phyloP scores from a whole-genome alignment of 1,139 yeast genomes.

The Pichia sp. region DNA sequence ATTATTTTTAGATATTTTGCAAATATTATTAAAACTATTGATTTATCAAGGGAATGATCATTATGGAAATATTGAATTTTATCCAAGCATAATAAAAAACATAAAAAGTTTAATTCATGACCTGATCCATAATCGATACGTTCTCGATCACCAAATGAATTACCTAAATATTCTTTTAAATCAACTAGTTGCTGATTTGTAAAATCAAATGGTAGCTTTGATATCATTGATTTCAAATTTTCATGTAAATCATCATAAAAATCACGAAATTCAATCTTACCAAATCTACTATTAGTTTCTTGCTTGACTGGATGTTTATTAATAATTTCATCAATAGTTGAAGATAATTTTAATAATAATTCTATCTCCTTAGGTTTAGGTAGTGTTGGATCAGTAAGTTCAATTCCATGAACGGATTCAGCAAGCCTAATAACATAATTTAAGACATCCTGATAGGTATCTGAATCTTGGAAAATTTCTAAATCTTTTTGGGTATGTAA shows the following conservation, averaged over 20 bases:
- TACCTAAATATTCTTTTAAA: conserved; percentile 20
- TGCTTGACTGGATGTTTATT: conserved; percentile 58
- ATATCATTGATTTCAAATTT: conserved; percentile 25
- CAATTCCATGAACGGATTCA: conserved; percentile 57
- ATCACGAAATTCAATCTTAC: conserved; percentile 81
- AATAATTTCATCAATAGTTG: conserved; percentile 40
- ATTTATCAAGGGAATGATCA: conserved; percentile 31
- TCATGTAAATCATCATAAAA: conserved; percentile 69
- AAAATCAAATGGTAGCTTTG: conserved; percentile 9
- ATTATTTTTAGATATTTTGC: conserved; percentile 48
- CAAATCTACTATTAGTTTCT: conserved; percentile 75
- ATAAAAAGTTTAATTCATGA: conserved; percentile 83
- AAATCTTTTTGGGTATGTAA: conserved; percentile 59
- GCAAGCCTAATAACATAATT: conserved; percentile 57
- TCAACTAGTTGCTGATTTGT: conserved; percentile 19
- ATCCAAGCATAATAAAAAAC: conserved; percentile 47
- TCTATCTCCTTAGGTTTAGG: conserved; percentile 29
- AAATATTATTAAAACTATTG: conserved; percentile 59
- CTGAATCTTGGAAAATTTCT: conserved; percentile 51
- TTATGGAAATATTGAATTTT: conserved; percentile 19
- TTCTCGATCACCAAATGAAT: conserved; percentile 73
- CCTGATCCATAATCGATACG: conserved; percentile 97
- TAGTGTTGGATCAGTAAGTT: conserved; percentile 41
- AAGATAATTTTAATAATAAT: conserved; percentile 38
- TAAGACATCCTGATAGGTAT: conserved; percentile 45